A percentile compares a stretch with the other conserved stretches of the same genome.
phyloP scores from a whole-genome alignment of 768 basidiomycete genomes.

The Russula sp. region DNA sequence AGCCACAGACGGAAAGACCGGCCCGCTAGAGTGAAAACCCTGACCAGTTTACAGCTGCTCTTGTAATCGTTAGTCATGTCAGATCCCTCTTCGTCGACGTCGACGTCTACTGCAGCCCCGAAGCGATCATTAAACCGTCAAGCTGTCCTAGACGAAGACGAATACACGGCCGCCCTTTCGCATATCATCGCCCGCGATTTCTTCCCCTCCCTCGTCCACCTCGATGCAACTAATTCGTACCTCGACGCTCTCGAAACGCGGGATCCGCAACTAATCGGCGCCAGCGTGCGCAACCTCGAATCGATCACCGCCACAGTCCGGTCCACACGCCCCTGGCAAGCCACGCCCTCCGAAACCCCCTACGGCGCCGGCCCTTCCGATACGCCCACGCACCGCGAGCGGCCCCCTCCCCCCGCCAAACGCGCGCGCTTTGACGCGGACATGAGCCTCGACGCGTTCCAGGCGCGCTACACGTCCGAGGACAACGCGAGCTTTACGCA shows the following conservation, averaged over 20 bases:
- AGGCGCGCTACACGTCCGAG: conserved; percentile 89
- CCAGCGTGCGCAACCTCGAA: conserved; percentile 69
- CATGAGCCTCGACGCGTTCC: conserved; percentile 79
- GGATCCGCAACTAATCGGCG: conserved; percentile 70
- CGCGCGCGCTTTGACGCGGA: conserved; percentile 52
- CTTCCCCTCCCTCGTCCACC: conserved; percentile 88
- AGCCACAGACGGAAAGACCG: neutral
- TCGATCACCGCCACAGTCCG: conserved; percentile 48
- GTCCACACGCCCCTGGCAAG: conserved; percentile 31
- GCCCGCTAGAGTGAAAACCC: neutral
- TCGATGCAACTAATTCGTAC: conserved; percentile 85
- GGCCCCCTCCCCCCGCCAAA: conserved; percentile 38
- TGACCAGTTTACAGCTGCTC: neutral
- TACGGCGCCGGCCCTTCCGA: conserved; percentile 53
- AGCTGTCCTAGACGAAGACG: conserved; percentile 81
- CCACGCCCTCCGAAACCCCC: conserved; percentile 59
- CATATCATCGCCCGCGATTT: conserved; percentile 96
- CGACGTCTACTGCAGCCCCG: conserved; percentile 23
- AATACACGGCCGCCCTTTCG: conserved; percentile 86
- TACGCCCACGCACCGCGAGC: conserved; percentile 51
- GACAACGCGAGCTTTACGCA: conserved; percentile 96
- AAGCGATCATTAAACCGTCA: conserved; percentile 67
- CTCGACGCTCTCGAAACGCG: conserved; percentile 72
- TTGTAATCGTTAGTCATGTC: conserved; percentile 27
- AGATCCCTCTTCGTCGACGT: conserved; percentile 29